Base-by-base conservation (phyloP, 2,329 filamentous ascomycete genomes). In the Helotiales sp. region DNA sequence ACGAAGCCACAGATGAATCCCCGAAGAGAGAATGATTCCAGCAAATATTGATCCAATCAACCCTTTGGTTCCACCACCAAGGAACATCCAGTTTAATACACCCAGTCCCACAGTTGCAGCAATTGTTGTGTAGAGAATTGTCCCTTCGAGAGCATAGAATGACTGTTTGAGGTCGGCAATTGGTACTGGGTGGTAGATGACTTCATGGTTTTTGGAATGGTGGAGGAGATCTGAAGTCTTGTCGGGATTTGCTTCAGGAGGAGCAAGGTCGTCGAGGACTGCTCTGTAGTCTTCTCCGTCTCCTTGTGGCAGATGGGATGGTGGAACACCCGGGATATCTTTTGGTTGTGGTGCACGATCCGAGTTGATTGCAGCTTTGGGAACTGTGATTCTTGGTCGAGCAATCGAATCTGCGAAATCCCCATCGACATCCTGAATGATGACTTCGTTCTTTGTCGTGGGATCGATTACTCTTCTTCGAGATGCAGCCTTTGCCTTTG, bases 361-460 rank as follows among this genome's bases (percentile, higher is more conserved):
- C 10, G 63, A 60, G 26, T 65, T 55, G 13, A 65, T 22, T 28
- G 20, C 58, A 5, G 69, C 62, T n/a, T 66, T 68, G 28, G 69
- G 69, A n/a, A 71, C 65, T 17, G 69, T 71, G 20, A 71, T 71
- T 24, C 61, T 71, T 10, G 69, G 69, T 26, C 63, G 64, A 13
- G 65, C 28, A 54, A 71, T 70, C 6, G 70, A 68, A 24, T 70
- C 61, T 40, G 64, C 70, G 28, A 71, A 71, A 28, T 66, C 64
- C 45, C 70, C 70, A 66, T 71, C 70, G 11, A 71, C 70, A 66
- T 71, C 70, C 63, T 71, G 70, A 55, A 71, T 71, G 0, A 71
- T 60, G 2, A 71, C 68, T 30, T 71, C 68, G 40, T 69, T 71
- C 32, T 71, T 71, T 0, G 70, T 71, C 20, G 70, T 71, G 2